Evolutionary conservation across 148 eudicot genomes (phyloP).

Genomic region (Spergularia marina): DNA sequence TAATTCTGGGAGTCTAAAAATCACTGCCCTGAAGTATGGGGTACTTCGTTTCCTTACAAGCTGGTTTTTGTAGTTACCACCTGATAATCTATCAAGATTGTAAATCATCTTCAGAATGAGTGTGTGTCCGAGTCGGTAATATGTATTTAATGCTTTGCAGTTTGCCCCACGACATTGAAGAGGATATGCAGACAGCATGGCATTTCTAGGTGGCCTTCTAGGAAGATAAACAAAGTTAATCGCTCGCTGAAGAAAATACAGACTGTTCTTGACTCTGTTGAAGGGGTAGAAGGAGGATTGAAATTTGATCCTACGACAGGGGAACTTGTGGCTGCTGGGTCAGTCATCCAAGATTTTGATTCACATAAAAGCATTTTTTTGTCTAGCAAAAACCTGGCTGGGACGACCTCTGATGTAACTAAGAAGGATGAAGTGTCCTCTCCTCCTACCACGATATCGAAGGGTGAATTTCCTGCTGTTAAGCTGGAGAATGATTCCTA

Average conservation of each 20-base stretch:
- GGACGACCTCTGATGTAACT: conserved; percentile 15
- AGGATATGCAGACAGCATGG: conserved; percentile 97
- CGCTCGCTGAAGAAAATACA: conserved; percentile 82
- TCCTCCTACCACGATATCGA: conserved; percentile 20
- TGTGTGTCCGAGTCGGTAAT: background rate
- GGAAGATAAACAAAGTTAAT: conserved; percentile 91
- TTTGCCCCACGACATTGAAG: conserved; percentile 93
- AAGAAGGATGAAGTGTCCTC: conserved; percentile 20
- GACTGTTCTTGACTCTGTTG: conserved; percentile 79
- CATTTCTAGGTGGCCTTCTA: conserved; percentile 94
- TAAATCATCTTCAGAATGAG: background rate
- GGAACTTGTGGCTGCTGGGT: conserved; percentile 55
- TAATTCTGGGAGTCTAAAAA: too few species aligned
- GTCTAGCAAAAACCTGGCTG: conserved; percentile 20
- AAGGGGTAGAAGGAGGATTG: conserved; percentile 84
- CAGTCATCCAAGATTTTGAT: conserved; percentile 44
- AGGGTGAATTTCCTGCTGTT: conserved; percentile 30
- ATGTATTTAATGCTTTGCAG: conserved; percentile 27
- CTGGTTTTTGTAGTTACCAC: too few species aligned
- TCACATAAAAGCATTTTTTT: conserved; percentile 24
- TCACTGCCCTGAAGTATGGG: too few species aligned
- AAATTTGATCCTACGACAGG: conserved; percentile 73
- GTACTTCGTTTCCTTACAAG: too few species aligned
- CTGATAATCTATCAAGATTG: background rate
- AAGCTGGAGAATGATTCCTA: conserved; percentile 45